These are phyloP conservation scores for Phytophthora pinifolia DNA, from an alignment of 352 stramenopile genomes.

Conservation along the genomic window DNA sequence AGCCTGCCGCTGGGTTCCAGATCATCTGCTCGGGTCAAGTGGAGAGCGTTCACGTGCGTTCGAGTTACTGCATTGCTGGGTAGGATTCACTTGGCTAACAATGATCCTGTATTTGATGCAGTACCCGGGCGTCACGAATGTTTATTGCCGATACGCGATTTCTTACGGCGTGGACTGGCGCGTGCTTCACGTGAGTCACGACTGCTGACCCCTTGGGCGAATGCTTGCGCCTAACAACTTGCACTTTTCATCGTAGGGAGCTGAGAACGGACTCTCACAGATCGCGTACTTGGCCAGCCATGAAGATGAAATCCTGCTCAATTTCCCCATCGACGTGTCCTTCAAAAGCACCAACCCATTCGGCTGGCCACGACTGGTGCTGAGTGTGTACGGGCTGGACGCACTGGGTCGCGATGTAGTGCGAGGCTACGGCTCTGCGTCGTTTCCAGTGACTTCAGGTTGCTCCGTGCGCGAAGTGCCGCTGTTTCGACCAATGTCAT, in stretches of 20 bases:
- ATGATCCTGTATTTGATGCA: slow-evolving; percentile 17
- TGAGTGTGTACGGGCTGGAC: slow-evolving; percentile 91
- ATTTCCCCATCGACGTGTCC: slow-evolving; percentile 96
- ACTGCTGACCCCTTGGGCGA: neutral
- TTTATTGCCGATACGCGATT: slow-evolving; percentile 94
- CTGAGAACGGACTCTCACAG: slow-evolving; percentile 87
- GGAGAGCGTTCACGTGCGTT: slow-evolving; percentile 50
- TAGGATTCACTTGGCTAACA: neutral
- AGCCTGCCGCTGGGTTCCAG: slow-evolving; percentile 44
- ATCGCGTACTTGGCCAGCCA: slow-evolving; percentile 67
- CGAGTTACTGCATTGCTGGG: neutral
- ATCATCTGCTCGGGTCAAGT: slow-evolving; percentile 66
- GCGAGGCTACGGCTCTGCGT: slow-evolving; percentile 89
- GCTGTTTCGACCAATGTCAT: slow-evolving; percentile 89
- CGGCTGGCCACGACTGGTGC: slow-evolving; percentile 92
- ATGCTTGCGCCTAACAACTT: slow-evolving; percentile 1
- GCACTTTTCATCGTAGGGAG: slow-evolving; percentile 38
- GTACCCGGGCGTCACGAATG: slow-evolving; percentile 77
- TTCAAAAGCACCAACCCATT: slow-evolving; percentile 95
- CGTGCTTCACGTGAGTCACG: slow-evolving; percentile 71
- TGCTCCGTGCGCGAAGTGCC: slow-evolving; percentile 66
- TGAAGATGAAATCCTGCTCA: slow-evolving; percentile 87
- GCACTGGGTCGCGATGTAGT: slow-evolving; percentile 89
- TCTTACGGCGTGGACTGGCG: slow-evolving; percentile 93
- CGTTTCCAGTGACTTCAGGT: slow-evolving; percentile 75